phyloP scores from a whole-genome alignment of 192 early-diverging fungal genomes.

The Martensiomyces pterosporus region DNA sequence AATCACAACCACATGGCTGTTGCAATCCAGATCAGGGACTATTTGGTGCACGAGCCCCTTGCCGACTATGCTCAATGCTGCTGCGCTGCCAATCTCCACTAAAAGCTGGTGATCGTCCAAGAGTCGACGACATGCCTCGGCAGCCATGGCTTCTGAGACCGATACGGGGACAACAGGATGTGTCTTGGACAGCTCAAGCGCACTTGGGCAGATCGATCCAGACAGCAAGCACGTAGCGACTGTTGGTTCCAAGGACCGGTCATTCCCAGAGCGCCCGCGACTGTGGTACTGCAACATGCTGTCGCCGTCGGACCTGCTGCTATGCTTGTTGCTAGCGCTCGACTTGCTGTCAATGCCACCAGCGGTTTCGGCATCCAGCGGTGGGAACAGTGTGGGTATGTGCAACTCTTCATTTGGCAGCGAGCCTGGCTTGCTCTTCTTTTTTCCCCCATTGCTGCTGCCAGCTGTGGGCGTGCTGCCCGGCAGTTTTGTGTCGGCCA shows the following conservation, averaged over 20 bases:
- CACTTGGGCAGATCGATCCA: slow-evolving; percentile 11
- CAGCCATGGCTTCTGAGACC: slow-evolving; percentile 47
- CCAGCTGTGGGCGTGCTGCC: slow-evolving; percentile 42
- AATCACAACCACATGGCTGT: slow-evolving; percentile 62
- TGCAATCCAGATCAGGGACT: slow-evolving; percentile 50
- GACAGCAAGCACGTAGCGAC: slow-evolving; percentile 54
- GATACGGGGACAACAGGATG: slow-evolving; percentile 22
- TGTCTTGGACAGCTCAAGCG: slow-evolving; percentile 19
- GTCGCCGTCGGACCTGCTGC: slow-evolving; percentile 11
- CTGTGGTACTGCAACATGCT: slow-evolving; percentile 1
- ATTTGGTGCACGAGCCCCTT: slow-evolving; percentile 61
- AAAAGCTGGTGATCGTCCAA: slow-evolving; percentile 39
- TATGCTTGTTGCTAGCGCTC: background rate
- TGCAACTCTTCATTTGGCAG: slow-evolving; percentile 8
- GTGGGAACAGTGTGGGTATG: slow-evolving; percentile 58
- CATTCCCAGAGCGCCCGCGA: slow-evolving; percentile 6
- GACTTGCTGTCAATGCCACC: slow-evolving; percentile 35
- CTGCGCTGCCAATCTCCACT: slow-evolving; percentile 61
- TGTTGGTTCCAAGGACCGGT: slow-evolving; percentile 23
- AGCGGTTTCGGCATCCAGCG: slow-evolving; percentile 56
- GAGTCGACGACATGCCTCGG: slow-evolving; percentile 44
- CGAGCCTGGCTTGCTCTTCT: no score
- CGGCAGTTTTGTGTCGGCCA: slow-evolving; percentile 54
- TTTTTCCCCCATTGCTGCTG: slow-evolving; percentile 50
- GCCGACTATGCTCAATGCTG: slow-evolving; percentile 58